Evolutionary conservation across 306 rosid species (phyloP).

Genomic region (Trifolium repens): DNA sequence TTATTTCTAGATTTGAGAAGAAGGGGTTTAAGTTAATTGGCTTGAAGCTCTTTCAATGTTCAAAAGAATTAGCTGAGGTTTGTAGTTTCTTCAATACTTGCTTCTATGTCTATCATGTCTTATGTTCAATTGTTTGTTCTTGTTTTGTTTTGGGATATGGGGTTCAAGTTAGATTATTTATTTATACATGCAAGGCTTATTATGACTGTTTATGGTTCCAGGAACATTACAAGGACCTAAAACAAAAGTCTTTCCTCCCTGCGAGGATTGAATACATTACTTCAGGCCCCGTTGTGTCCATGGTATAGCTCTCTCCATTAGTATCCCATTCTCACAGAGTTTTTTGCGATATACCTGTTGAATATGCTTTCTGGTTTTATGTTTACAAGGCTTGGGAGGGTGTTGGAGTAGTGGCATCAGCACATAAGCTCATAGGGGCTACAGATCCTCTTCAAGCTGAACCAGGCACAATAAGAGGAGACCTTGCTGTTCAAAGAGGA

Average conservation of each 20-base stretch:
- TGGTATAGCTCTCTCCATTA: slow-evolving; percentile 59
- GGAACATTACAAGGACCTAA: slow-evolving; percentile 98
- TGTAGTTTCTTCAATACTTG: slow-evolving; percentile 40
- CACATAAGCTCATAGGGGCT: slow-evolving; percentile 92
- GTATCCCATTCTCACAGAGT: background rate
- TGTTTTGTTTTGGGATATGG: background rate
- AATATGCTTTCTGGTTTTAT: slow-evolving; percentile 36
- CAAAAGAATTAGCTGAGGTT: slow-evolving; percentile 94
- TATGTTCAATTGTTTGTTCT: slow-evolving; percentile 1
- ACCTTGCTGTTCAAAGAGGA: slow-evolving; percentile 90
- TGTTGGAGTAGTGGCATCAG: slow-evolving; percentile 90
- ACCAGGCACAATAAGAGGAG: slow-evolving; percentile 99
- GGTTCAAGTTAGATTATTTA: background rate
- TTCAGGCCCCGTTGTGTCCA: slow-evolving; percentile 96
- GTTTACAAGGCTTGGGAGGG: slow-evolving; percentile 94
- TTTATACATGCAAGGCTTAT: slow-evolving; percentile 15
- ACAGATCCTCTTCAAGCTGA: slow-evolving; percentile 96
- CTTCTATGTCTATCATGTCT: slow-evolving; percentile 30
- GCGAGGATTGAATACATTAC: slow-evolving; percentile 80
- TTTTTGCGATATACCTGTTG: slow-evolving; percentile 33
- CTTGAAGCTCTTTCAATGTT: slow-evolving; percentile 90
- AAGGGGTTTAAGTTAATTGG: slow-evolving; percentile 95
- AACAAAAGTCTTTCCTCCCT: slow-evolving; percentile 81
- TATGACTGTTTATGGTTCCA: slow-evolving; percentile 48
- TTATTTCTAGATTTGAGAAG: slow-evolving; percentile 91